phyloP scores from a whole-genome alignment of 306 rosid genomes.

The Quercus parvula region DNA sequence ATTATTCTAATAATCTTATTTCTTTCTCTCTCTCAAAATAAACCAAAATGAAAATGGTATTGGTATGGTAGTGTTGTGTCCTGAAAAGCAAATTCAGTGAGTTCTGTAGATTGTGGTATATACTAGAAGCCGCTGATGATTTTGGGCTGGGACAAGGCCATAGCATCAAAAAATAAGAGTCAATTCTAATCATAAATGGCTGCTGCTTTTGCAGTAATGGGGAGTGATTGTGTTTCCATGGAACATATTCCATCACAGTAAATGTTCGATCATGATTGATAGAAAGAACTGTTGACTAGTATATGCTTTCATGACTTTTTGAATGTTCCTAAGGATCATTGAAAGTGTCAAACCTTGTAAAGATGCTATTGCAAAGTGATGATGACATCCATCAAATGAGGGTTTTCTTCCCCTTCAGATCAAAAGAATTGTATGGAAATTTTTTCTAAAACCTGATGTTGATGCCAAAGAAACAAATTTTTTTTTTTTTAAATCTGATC shows the following conservation, averaged over 20 bases:
- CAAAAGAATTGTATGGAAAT: too few relatives aligned
- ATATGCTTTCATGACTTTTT: not conserved
- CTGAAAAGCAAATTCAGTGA: too few relatives aligned
- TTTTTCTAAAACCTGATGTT: too few relatives aligned
- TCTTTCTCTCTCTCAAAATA: too few relatives aligned
- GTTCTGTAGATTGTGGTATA: too few relatives aligned
- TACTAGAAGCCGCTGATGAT: not conserved
- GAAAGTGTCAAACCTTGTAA: not conserved
- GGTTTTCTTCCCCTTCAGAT: not conserved
- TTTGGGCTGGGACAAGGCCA: not conserved
- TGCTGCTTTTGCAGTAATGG: constrained; percentile 5
- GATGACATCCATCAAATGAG: not conserved
- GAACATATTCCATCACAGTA: not conserved
- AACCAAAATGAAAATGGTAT: too few relatives aligned
- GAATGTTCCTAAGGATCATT: not conserved
- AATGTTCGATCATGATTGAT: not conserved
- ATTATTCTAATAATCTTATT: too few relatives aligned
- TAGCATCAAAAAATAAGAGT: not conserved
- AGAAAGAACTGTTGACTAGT: not conserved
- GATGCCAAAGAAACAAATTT: too few relatives aligned
- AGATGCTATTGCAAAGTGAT: not conserved
- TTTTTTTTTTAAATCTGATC: too few relatives aligned
- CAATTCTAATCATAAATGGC: not conserved
- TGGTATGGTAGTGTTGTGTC: too few relatives aligned
- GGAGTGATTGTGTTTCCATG: not conserved